These are phyloP conservation scores for Middelhovenomyces tepae DNA, from an alignment of 805 yeast species.

Conservation along the genomic window DNA sequence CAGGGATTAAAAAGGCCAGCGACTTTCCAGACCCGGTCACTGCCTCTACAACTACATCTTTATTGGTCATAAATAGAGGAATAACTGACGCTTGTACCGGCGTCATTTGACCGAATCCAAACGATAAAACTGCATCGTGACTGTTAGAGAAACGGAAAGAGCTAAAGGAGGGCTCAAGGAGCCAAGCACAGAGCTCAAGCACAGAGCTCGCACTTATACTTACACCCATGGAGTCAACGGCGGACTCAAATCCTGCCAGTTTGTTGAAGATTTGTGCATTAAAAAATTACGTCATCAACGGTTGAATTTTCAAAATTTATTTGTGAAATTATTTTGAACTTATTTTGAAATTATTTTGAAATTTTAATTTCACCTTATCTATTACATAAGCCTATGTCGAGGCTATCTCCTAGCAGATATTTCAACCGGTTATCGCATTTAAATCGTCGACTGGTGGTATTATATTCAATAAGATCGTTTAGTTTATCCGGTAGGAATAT, in stretches of 20 bases:
- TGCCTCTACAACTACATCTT: conserved; percentile 95
- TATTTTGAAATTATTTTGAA: too few species aligned
- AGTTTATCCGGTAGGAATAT: conserved; percentile 2
- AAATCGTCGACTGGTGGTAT: too few species aligned
- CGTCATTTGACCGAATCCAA: conserved; percentile 79
- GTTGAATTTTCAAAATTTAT: too few species aligned
- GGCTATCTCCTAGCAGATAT: too few species aligned
- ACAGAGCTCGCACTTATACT: too few species aligned
- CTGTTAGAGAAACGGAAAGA: conserved; percentile 3
- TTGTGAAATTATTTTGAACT: too few species aligned
- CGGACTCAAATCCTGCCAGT: conserved; percentile 51
- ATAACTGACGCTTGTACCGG: conserved; percentile 96
- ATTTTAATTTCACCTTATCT: too few species aligned
- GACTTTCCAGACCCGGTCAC: conserved; percentile 99
- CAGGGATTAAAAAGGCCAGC: conserved; percentile 78
- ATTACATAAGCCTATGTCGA: too few species aligned
- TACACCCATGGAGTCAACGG: conserved; percentile 59
- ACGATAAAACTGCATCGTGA: conserved; percentile 54
- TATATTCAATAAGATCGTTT: conserved; percentile 17
- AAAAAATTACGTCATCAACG: too few species aligned
- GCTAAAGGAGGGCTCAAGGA: not conserved
- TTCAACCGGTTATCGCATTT: too few species aligned
- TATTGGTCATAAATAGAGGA: conserved; percentile 72
- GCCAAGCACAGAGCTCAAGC: too few species aligned
- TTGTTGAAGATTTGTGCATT: conserved; percentile 40